Base-by-base conservation (phyloP, 139 green algal genomes). In the Nannochloris sp. region DNA sequence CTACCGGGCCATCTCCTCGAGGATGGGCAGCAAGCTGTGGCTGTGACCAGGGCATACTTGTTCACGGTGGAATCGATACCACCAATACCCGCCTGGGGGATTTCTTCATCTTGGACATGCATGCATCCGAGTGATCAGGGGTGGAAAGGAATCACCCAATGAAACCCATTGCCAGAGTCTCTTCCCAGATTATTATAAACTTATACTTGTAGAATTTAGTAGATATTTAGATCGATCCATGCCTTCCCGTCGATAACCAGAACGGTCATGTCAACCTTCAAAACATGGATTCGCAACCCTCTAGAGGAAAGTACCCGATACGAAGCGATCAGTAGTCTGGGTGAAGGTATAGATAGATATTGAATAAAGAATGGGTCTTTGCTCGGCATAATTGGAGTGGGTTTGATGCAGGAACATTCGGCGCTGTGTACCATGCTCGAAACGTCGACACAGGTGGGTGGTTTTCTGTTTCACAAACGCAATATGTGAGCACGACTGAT, bases 381-480 rank as follows among this genome's bases (percentile, higher is more conserved):
- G 13, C 30, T 20, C 51, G n/a, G 16, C 11, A 61, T 61, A 45
- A 23, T 33, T 12, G 30, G 30, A n/a, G 16, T 20, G 16, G n/a
- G 31, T 43, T 61, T 61, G 30, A 43, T 36, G 55, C 71, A 71
- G 71, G 71, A 20, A 68, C 71, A 1, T 78, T 78, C 59, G 71
- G 71, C 17, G 69, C 56, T 45, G 71, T 78, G 25, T 55, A 67
- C 40, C 71, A 74, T 13, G 71, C 71, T 13, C 65, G 71, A 28
- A 78, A 78, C 61, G 28, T n/a, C 29, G 23, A 31, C 14, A 70
- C 71, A 23, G 66, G 66, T 65, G 26, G 23, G 36, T 25, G 40
- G 11, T 29, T 59, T 17, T 6, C n/a, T 20, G 33, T 40, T 40
- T 40, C 0, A n/a, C 17, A 51, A 51, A 51, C 9, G 0, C 17